phyloP scores from a whole-genome alignment of 345 rosid species.

The Acer negundo region DNA sequence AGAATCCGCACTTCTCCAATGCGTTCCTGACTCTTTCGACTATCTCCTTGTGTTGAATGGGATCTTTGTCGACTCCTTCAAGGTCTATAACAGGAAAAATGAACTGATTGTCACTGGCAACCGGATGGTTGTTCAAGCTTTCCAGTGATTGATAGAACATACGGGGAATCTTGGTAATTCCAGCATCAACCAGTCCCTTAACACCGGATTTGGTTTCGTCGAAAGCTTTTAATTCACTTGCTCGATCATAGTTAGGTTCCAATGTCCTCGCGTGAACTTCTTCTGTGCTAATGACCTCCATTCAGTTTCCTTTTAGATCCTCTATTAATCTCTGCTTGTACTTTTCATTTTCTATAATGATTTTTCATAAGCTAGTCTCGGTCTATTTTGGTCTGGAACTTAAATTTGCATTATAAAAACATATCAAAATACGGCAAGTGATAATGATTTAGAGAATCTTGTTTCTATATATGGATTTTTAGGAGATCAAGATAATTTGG shows the following conservation, averaged over 20 bases:
- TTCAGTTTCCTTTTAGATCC: neutral
- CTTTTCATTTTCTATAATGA: no score
- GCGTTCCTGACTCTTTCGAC: constrained; percentile 15
- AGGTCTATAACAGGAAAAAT: constrained; percentile 48
- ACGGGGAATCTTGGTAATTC: neutral
- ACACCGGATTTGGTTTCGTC: constrained; percentile 16
- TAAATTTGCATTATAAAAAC: no score
- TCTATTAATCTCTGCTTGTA: no score
- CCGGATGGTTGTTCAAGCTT: neutral
- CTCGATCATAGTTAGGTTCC: constrained; percentile 15
- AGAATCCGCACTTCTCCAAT: constrained; percentile 27
- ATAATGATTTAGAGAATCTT: no score
- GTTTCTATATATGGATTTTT: no score
- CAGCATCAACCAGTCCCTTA: constrained; percentile 17
- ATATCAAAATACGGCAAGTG: no score
- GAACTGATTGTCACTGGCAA: neutral
- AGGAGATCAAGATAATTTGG: no score
- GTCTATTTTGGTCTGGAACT: no score
- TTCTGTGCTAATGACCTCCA: neutral
- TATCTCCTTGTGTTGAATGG: neutral
- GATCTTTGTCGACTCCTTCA: constrained; percentile 5
- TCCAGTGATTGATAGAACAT: constrained; percentile 15
- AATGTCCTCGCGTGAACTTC: neutral
- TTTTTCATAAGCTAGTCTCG: no score
- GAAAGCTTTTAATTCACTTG: constrained; percentile 13